These are phyloP conservation scores for Didymella pomorum DNA, from an alignment of 2,329 filamentous ascomycete genomes.

Conservation along the genomic window DNA sequence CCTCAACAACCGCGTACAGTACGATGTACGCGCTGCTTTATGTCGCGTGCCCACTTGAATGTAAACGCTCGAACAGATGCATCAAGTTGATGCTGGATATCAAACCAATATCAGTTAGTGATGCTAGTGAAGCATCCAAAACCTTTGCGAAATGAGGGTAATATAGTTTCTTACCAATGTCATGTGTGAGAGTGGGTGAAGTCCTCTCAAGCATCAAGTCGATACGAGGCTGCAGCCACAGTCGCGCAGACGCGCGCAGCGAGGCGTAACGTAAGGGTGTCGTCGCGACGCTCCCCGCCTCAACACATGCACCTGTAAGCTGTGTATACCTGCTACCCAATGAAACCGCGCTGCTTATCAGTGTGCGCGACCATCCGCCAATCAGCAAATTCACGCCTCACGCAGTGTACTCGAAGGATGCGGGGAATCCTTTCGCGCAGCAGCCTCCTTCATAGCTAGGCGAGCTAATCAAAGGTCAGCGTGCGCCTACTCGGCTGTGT, in stretches of 20 bases:
- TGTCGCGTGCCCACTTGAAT: not conserved
- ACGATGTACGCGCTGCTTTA: not conserved
- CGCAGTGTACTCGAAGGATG: conserved; percentile 5
- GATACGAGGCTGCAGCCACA: conserved; percentile 18
- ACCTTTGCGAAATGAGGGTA: not conserved
- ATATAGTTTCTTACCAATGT: not conserved
- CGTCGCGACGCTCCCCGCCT: conserved; percentile 21
- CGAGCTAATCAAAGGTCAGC: not conserved
- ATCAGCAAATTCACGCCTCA: conserved; percentile 16
- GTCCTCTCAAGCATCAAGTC: conserved; percentile 8
- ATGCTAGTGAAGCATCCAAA: no score
- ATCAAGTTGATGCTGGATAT: no score
- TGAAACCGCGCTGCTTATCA: conserved; percentile 16
- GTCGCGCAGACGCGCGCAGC: conserved; percentile 1
- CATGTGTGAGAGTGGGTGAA: not conserved
- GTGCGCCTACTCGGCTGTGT: conserved; percentile 13
- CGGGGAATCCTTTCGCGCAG: conserved; percentile 14
- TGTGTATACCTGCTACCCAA: conserved; percentile 10
- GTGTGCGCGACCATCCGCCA: conserved; percentile 12
- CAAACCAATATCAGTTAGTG: no score
- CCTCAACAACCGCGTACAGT: conserved; percentile 9
- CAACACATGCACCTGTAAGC: conserved; percentile 17
- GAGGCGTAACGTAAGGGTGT: conserved; percentile 13
- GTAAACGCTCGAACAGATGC: no score
- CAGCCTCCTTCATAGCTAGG: conserved; percentile 2